A percentile compares a stretch with the other conserved stretches of the same genome.
Evolutionary conservation across 768 basidiomycete genomes (phyloP).

Genomic region (Tylopilus intermedius): DNA sequence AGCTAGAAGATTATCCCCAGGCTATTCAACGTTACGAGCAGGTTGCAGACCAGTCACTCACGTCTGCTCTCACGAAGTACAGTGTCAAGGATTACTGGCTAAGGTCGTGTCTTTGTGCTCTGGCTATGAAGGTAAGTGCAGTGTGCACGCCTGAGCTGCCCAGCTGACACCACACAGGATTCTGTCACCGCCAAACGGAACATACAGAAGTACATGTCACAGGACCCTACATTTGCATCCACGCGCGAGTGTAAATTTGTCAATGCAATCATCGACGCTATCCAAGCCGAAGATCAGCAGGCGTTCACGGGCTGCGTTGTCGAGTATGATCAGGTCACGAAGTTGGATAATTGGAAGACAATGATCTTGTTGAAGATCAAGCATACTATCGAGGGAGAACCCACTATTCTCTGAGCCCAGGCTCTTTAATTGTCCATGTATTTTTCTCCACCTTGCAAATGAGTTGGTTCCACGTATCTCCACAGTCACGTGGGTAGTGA

Average conservation of each 20-base stretch:
- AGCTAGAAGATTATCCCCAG: constrained; percentile 76
- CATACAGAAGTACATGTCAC: constrained; percentile 67
- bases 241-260: constrained; percentile 93
- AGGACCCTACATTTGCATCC: constrained; percentile 79
- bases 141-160: neutral
- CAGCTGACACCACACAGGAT: constrained; percentile 50
- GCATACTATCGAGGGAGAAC: constrained; percentile 63
- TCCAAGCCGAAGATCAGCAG: constrained; percentile 66
- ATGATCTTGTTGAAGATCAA: constrained; percentile 86
- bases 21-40: constrained; percentile 88
- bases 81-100: constrained; percentile 99
- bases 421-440: neutral
- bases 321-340: constrained; percentile 88
- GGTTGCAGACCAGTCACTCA: constrained; percentile 80
- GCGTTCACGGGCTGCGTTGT: constrained; percentile 79
- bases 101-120: constrained; percentile 75
- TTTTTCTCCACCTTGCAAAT: neutral
- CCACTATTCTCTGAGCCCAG: constrained; percentile 26
- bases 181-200: constrained; percentile 78
- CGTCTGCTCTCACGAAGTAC: constrained; percentile 88
- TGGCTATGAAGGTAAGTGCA: constrained; percentile 74
- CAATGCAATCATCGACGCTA: constrained; percentile 69
- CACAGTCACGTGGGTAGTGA: neutral
- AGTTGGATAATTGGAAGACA: constrained; percentile 97
- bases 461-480: constrained; percentile 2